These are phyloP conservation scores for Waltergamsia citrina DNA, from an alignment of 2,329 filamentous ascomycete species.

Conservation along the genomic window DNA sequence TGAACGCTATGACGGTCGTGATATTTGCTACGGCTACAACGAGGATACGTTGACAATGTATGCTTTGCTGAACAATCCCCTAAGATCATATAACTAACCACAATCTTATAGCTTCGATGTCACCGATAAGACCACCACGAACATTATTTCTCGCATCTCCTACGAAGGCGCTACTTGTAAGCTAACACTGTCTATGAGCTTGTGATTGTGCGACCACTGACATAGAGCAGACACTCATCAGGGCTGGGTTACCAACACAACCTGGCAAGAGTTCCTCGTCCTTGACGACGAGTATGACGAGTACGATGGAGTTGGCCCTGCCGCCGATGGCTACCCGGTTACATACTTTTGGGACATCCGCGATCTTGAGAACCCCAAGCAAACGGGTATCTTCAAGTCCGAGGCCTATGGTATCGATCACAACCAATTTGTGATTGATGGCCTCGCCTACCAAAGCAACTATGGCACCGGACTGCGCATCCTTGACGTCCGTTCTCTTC, in stretches of 20 bases:
- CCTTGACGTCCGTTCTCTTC: slow-evolving; percentile 19
- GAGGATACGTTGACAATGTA: slow-evolving; percentile 39
- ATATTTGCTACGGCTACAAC: slow-evolving; percentile 46
- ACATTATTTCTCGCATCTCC: too few species aligned
- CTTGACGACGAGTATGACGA: slow-evolving; percentile 42
- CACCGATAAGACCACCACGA: too few species aligned
- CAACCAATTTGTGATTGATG: slow-evolving; percentile 32
- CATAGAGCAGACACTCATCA: too few species aligned
- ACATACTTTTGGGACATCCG: slow-evolving; percentile 39
- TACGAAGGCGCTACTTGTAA: too few species aligned
- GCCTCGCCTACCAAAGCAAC: slow-evolving; percentile 32
- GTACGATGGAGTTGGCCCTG: slow-evolving; percentile 22
- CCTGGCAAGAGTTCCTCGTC: slow-evolving; percentile 29
- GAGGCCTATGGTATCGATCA: slow-evolving; percentile 23
- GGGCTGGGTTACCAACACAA: slow-evolving; percentile 37
- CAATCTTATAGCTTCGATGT: too few species aligned
- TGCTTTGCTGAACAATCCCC: slow-evolving; percentile 36
- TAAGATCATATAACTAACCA: slow-evolving; percentile 33
- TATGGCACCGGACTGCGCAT: slow-evolving; percentile 32
- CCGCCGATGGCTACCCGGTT: slow-evolving; percentile 29
- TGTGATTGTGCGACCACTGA: too few species aligned
- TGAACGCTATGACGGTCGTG: slow-evolving; percentile 28
- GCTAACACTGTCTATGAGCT: too few species aligned
- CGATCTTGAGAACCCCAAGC: slow-evolving; percentile 26
- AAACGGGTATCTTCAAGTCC: slow-evolving; percentile 24